These are phyloP conservation scores for Aspergillus aculeatus DNA, from an alignment of 2,329 filamentous ascomycete genomes.

Conservation along the genomic window DNA sequence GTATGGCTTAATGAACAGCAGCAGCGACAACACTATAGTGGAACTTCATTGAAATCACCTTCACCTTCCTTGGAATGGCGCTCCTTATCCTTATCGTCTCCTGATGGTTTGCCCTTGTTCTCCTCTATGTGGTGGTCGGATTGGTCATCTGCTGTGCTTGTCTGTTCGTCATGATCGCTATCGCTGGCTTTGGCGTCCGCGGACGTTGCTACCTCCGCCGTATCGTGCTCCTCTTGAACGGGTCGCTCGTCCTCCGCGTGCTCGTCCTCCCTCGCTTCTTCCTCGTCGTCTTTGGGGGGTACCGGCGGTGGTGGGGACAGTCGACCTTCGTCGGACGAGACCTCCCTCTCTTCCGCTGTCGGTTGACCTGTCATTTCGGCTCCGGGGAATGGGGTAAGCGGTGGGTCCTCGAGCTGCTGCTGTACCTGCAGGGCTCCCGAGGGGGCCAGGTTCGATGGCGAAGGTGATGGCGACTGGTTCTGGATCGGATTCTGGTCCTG, in stretches of 20 bases:
- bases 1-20: not conserved
- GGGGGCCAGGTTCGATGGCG: constrained; percentile 21
- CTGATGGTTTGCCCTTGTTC: constrained; percentile 12
- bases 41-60: constrained; percentile 37
- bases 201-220: not conserved
- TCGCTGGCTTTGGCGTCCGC: constrained; percentile 12
- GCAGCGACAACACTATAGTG: constrained; percentile 23
- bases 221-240: constrained; percentile 8
- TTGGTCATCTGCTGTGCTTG: constrained; percentile 17
- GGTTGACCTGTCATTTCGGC: constrained; percentile 29
- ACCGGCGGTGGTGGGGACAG: constrained; percentile 26
- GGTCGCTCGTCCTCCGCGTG: constrained; percentile 18
- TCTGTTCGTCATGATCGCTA: constrained; percentile 10
- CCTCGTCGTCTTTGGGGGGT: constrained; percentile 31
- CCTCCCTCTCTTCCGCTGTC: constrained; percentile 28
- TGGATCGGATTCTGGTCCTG: not conserved
- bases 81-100: constrained; percentile 20
- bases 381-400: constrained; percentile 37
- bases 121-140: constrained; percentile 21
- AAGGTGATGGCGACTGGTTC: not conserved
- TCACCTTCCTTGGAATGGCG: constrained; percentile 34
- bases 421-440: constrained; percentile 22
- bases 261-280: constrained; percentile 15
- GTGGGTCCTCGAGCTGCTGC: constrained; percentile 27
- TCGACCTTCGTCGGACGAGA: constrained; percentile 28